A percentile compares a stretch with the other conserved stretches of the same genome.
phyloP scores from a whole-genome alignment of 345 rosid genomes.

The Punica granatum region DNA sequence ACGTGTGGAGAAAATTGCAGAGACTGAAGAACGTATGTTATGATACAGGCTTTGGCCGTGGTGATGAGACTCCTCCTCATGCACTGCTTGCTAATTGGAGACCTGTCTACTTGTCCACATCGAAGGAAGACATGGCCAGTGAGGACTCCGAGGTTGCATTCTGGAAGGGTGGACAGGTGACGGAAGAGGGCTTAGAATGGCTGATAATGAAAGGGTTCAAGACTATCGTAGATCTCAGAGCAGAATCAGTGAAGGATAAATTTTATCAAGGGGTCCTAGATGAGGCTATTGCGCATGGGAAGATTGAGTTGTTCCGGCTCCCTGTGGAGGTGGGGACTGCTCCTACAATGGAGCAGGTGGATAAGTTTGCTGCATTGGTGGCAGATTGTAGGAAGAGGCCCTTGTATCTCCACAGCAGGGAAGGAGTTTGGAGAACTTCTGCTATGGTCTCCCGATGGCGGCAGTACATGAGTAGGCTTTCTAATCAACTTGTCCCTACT shows the following conservation, averaged over 20 bases:
- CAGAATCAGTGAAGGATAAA: constrained; percentile 70
- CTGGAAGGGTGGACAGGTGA: constrained; percentile 90
- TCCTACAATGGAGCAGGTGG: constrained; percentile 87
- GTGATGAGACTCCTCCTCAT: constrained; percentile 63
- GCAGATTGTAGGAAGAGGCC: constrained; percentile 69
- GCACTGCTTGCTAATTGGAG: constrained; percentile 76
- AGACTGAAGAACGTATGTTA: constrained; percentile 90
- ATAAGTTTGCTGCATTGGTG: constrained; percentile 75
- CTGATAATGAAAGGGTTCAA: constrained; percentile 64
- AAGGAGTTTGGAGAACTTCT: constrained; percentile 84
- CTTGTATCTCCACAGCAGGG: constrained; percentile 84
- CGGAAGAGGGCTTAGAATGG: constrained; percentile 85
- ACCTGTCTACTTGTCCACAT: constrained; percentile 50
- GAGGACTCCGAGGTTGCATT: constrained; percentile 64
- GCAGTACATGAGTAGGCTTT: constrained; percentile 66
- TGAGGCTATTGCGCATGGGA: constrained; percentile 51
- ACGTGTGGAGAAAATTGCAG: constrained; percentile 88
- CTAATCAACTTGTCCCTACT: constrained; percentile 19
- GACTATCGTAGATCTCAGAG: constrained; percentile 83
- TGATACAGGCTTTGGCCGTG: constrained; percentile 74
- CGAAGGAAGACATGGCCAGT: constrained; percentile 40
- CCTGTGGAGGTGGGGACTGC: constrained; percentile 80
- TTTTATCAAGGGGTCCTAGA: constrained; percentile 62
- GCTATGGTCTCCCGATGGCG: constrained; percentile 95
- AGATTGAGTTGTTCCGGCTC: constrained; percentile 56